phyloP scores from a whole-genome alignment of 805 yeast species.

The Phaffomyces opuntiae region DNA sequence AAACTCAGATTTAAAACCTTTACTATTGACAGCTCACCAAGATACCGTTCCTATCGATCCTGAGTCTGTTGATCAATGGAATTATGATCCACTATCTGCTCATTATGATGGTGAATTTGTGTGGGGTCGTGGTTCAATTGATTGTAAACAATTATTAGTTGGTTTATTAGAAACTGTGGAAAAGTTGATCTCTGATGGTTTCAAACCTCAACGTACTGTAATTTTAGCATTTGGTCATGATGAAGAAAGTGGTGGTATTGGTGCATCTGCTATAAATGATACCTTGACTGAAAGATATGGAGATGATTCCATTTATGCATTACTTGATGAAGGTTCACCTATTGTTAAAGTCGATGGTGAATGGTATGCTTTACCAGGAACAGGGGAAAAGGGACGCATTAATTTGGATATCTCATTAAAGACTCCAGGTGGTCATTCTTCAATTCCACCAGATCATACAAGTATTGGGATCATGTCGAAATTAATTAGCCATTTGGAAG shows the following conservation, averaged over 20 bases:
- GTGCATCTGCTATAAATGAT: constrained; percentile 36
- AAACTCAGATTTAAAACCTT: constrained; percentile 46
- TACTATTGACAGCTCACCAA: constrained; percentile 71
- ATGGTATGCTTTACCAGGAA: constrained; percentile 45
- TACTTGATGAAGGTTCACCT: constrained; percentile 63
- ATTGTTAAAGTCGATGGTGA: constrained; percentile 27
- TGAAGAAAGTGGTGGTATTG: constrained; percentile 52
- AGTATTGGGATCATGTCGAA: constrained; percentile 67
- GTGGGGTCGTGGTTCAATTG: constrained; percentile 75
- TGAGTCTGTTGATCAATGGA: constrained; percentile 57
- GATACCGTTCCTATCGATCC: constrained; percentile 77
- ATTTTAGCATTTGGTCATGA: constrained; percentile 69
- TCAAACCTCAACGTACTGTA: constrained; percentile 51
- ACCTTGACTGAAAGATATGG: constrained; percentile 51
- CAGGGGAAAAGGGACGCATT: constrained; percentile 57
- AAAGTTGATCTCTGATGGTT: constrained; percentile 40
- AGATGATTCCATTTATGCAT: constrained; percentile 45
- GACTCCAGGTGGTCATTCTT: constrained; percentile 74
- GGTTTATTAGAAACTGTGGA: constrained; percentile 62
- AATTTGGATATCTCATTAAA: constrained; percentile 43
- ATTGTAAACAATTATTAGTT: constrained; percentile 64
- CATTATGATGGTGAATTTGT: constrained; percentile 54
- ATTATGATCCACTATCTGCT: constrained; percentile 58
- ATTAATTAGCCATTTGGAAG: constrained; percentile 47
- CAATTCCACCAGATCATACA: constrained; percentile 73